Evolutionary conservation across 2,329 filamentous ascomycete species (phyloP).

Genomic region (Venturia oleaginea): DNA sequence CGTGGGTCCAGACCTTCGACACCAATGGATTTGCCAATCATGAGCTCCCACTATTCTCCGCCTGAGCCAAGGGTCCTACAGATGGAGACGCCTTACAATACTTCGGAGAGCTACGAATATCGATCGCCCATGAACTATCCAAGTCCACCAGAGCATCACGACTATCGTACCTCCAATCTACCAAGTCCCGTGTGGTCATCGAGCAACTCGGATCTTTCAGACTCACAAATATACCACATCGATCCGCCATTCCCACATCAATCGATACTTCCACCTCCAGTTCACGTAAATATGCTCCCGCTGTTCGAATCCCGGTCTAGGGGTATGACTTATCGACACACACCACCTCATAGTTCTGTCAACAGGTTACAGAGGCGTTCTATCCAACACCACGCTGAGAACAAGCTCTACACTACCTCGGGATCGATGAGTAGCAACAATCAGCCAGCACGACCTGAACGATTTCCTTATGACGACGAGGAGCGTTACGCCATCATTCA

Average conservation of each 20-base stretch:
- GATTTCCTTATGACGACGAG: constrained; percentile 11
- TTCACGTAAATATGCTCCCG: neutral
- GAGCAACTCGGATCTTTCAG: neutral
- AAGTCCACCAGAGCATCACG: neutral
- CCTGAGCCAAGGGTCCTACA: neutral
- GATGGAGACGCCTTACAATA: neutral
- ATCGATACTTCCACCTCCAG: neutral
- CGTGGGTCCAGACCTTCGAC: constrained; percentile 5
- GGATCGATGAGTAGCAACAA: neutral
- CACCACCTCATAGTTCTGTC: neutral
- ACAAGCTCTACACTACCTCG: constrained; percentile 6
- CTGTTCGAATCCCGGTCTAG: neutral
- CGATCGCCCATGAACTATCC: neutral
- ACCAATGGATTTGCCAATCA: neutral
- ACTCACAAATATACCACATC: neutral
- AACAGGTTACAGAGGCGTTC: constrained; percentile 8
- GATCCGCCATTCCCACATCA: neutral
- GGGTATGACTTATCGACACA: neutral
- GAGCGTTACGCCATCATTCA: constrained; percentile 13
- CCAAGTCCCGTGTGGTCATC: constrained; percentile 3
- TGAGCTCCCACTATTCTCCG: neutral
- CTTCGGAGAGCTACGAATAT: neutral
- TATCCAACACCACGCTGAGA: neutral
- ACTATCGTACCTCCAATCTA: neutral
- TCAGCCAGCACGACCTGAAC: constrained; percentile 1